Percentiles rank a stretch among this genome's conserved stretches.
These are phyloP conservation scores for Russula sp. DNA, from an alignment of 768 basidiomycete genomes.

Conservation along the genomic window DNA sequence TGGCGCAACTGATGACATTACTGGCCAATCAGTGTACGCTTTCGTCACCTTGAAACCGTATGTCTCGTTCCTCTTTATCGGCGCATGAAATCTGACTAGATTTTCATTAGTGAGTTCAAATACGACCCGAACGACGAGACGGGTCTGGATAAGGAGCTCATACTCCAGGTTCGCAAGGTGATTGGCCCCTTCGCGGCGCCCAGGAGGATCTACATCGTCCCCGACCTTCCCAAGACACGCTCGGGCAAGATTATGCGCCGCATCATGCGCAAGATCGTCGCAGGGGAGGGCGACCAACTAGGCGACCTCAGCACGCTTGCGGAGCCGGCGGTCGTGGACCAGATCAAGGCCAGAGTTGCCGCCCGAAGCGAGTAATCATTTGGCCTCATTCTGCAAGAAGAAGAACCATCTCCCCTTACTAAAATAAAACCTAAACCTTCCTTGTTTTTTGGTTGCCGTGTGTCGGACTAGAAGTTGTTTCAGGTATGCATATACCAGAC, in stretches of 20 bases:
- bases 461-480: neutral
- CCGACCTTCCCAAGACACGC: slow-evolving; percentile 89
- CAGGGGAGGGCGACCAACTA: slow-evolving; percentile 90
- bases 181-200: slow-evolving; percentile 98
- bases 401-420: neutral
- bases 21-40: slow-evolving; percentile 89
- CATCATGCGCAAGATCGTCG: slow-evolving; percentile 94
- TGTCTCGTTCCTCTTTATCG: slow-evolving; percentile 29
- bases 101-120: slow-evolving; percentile 59
- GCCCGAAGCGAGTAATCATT: slow-evolving; percentile 29
- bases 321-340: slow-evolving; percentile 80
- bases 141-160: slow-evolving; percentile 75
- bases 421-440: too few species aligned
- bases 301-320: slow-evolving; percentile 93
- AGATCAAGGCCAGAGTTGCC: slow-evolving; percentile 76
- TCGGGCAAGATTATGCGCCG: slow-evolving; percentile 98
- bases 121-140: slow-evolving; percentile 67
- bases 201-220: slow-evolving; percentile 81
- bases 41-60: slow-evolving; percentile 95
- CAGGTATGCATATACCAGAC: slow-evolving; percentile 7
- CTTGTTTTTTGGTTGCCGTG: neutral
- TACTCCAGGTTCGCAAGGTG: slow-evolving; percentile 92
- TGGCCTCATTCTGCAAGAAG: neutral
- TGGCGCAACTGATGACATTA: slow-evolving; percentile 79
- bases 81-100: neutral